Evolutionary conservation across 2,329 filamentous ascomycete genomes (phyloP), one percentile per base, ranked within the genome.

Genomic region (Exophiala oligosperma): DNA sequence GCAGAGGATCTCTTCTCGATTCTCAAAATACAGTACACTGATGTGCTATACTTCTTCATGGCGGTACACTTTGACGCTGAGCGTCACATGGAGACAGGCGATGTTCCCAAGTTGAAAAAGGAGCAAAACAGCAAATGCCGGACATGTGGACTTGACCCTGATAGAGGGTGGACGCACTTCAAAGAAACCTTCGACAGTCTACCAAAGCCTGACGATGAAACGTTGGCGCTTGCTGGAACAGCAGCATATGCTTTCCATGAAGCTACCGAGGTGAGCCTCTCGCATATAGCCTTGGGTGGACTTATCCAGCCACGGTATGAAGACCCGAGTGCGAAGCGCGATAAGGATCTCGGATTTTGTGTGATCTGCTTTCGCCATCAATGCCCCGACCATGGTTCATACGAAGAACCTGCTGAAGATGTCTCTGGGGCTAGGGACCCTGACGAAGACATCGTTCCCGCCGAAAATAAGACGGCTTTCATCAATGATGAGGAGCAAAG

Each of bases 371-470:
- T 59, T 29, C 56, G 65, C 23, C 62, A 64, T 49, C 52, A 63
- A n/a, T 68, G 66, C 52, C 60, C 63, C n/a, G 51, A 54, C 26
- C 66, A 68, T 54, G 66, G 66, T 5, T 56, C 61, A 1, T 68
- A 57, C 40, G 47, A 61, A 14, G 65, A 68, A 23, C 53, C 53
- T 23, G 35, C 40, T 9, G 53, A 62, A 17, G 49, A 61, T 5
- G 46, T 43, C 9, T 3, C 56, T 21, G 60, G 52, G 5, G 49
- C 56, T 28, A 49, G 51, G 14, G 54, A 59, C 21, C 6, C 38
- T n/a, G 54, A 63, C 35, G 59, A 60, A 29, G 41, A 54, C 49
- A 60, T 63, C n/a, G 52, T 57, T 9, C 6, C 32, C 21, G 4
- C 29, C n/a, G 52, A 62, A 32, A 58, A 59, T 26, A 38, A 54